Evolutionary conservation across 23 red algal species (phyloP).

Genomic region (Gracilaria caudata): DNA sequence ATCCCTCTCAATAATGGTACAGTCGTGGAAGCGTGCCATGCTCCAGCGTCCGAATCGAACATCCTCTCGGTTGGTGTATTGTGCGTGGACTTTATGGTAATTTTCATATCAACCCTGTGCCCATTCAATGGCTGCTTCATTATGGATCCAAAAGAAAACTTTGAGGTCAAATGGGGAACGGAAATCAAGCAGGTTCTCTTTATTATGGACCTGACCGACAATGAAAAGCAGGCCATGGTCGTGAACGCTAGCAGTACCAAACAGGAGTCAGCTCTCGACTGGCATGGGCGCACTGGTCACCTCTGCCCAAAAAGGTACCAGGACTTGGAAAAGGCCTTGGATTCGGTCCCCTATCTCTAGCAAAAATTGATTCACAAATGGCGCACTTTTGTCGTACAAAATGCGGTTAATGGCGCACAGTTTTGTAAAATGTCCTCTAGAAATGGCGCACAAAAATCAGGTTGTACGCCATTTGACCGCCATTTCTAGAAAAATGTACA

Average conservation of each 20-base stretch:
- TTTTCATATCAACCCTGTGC: neutral
- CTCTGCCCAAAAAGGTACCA: slow-evolving; percentile 7
- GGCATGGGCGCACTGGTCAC: slow-evolving; percentile 23
- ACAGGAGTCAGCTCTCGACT: neutral
- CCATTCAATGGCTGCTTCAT: slow-evolving; percentile 13
- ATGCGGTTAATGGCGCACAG: no score
- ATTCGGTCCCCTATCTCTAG: slow-evolving; percentile 1
- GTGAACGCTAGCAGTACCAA: neutral
- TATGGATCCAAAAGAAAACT: neutral
- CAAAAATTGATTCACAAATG: no score
- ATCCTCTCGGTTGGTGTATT: slow-evolving; percentile 20
- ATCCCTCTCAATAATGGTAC: neutral
- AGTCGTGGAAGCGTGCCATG: slow-evolving; percentile 18
- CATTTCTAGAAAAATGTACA: no score
- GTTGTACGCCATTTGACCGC: no score
- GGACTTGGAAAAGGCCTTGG: neutral
- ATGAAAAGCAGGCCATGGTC: neutral
- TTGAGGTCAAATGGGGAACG: neutral
- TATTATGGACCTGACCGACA: slow-evolving; percentile 9
- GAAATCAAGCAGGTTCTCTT: slow-evolving; percentile 39
- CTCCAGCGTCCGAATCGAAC: slow-evolving; percentile 18
- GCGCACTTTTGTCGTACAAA: no score
- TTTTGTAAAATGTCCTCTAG: no score
- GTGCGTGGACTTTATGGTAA: neutral
- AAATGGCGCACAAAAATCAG: no score